Percentiles rank a stretch among this genome's conserved stretches.
Conservation (phyloP, 768 basidiomycete species). For the Amanita fuliginea region DNA sequence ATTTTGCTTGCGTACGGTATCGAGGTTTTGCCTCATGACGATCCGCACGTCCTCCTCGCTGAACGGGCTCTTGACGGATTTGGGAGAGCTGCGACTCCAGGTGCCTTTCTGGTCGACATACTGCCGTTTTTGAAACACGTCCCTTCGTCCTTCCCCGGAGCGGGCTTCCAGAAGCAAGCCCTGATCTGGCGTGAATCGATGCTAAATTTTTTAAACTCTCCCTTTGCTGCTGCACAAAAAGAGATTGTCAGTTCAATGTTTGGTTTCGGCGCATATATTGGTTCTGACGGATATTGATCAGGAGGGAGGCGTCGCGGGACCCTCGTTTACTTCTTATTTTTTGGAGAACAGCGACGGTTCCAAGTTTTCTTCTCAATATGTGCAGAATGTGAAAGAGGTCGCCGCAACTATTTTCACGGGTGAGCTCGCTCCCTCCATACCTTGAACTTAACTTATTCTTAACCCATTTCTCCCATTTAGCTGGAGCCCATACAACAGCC, state of each 20-base stretch:
- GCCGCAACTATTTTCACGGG: constrained; percentile 27
- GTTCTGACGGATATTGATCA: not conserved
- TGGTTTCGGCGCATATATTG: not conserved
- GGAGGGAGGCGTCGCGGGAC: constrained; percentile 12
- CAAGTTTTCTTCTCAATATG: constrained; percentile 9
- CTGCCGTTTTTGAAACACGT: constrained; percentile 30
- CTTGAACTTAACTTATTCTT: too few relatives aligned
- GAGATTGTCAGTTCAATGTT: constrained; percentile 15
- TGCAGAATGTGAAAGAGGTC: constrained; percentile 21
- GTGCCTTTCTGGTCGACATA: constrained; percentile 33
- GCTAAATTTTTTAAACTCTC: constrained; percentile 23
- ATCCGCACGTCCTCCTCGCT: constrained; percentile 32
- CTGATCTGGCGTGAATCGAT: constrained; percentile 27
- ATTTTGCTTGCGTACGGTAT: constrained; percentile 38
- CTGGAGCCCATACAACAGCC: constrained; percentile 18
- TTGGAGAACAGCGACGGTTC: constrained; percentile 13
- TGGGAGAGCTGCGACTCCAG: constrained; percentile 25
- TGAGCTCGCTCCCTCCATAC: constrained; percentile 1
- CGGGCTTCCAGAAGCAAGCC: constrained; percentile 45
- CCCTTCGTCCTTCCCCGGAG: constrained; percentile 50
- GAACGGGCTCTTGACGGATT: constrained; percentile 25
- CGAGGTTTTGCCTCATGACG: constrained; percentile 23
- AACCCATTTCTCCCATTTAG: constrained; percentile 2
- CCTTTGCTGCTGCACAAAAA: constrained; percentile 19
- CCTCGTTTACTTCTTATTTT: constrained; percentile 15